Base-by-base conservation (phyloP, 148 eudicot genomes). In the Persicaria maculosa region DNA sequence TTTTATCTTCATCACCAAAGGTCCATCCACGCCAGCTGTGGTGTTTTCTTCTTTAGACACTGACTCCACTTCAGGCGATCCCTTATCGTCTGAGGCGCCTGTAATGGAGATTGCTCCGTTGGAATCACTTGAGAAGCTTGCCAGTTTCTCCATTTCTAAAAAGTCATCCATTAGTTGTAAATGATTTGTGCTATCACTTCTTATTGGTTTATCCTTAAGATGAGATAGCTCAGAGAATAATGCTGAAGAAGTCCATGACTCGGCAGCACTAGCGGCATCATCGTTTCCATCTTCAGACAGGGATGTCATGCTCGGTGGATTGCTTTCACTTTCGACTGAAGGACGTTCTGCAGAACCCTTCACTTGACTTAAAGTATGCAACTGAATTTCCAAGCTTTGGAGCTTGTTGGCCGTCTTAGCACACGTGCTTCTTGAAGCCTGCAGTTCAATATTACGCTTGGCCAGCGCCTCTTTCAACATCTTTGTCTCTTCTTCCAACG, bases 151-250 rank as follows among this genome's bases (percentile, higher is more conserved):
- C 99, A 96, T 96, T 83, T 96, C 99, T 77, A 92, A 77, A 75
- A 96, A 96, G 80, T 96, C 99, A 81, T 96, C 97, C 99, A 96
- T 96, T 44, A 96, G 97, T 81, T 91, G 90, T 75, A 92, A 77
- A 68, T 81, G 89, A 74, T 77, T 88, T 68, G 89, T 76, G 77
- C 70, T 90, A 64, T 90, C 97, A 76, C 88, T 61, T 78, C 77
- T 90, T 69, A 55, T 54, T 20, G 85, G 71, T 76, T 79, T 89
- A 68, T 86, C 91, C 72, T 84, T 92, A 53, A 71, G 65, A 73
- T 79, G 82, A 47, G 92, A 88, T 47, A 84, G 75, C 61, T 89
- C 98, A 40, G 96, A 84, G 72, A 84, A 73, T 76, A 87, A 62
- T 31, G 79, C 80, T 40, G 92, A 86, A 36, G 92, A 87, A 68